These are phyloP conservation scores for Apiospora pterosperma DNA, from an alignment of 2,329 filamentous ascomycete genomes.

Conservation along the genomic window DNA sequence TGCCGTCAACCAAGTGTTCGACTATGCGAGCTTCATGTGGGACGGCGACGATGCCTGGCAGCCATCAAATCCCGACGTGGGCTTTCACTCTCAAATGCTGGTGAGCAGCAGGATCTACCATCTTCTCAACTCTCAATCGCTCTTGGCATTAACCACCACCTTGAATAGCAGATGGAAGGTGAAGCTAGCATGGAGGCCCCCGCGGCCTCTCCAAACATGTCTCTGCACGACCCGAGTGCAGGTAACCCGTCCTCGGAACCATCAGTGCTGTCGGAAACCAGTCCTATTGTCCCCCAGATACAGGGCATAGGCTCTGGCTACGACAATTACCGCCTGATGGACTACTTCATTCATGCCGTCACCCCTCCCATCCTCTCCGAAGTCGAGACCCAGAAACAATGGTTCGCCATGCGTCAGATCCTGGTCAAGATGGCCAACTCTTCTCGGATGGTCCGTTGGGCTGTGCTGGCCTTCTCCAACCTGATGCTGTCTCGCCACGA, in stretches of 20 bases:
- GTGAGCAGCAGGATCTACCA: too few relatives aligned
- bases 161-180: too few relatives aligned
- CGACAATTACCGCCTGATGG: conserved; percentile 37
- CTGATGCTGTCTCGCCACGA: conserved; percentile 36
- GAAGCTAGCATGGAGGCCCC: not conserved
- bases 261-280: not conserved
- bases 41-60: conserved; percentile 35
- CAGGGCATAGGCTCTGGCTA: conserved; percentile 17
- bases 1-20: conserved; percentile 39
- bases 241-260: conserved; percentile 7
- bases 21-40: conserved; percentile 48
- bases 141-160: too few relatives aligned
- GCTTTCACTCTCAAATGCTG: not conserved
- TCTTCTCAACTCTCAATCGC: too few relatives aligned
- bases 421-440: conserved; percentile 44
- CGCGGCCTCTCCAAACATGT: not conserved
- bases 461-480: conserved; percentile 50
- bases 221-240: not conserved
- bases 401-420: conserved; percentile 45
- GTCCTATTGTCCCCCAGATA: not conserved
- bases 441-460: conserved; percentile 43
- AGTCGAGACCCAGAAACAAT: conserved; percentile 50
- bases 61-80: conserved; percentile 2
- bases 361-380: conserved; percentile 51
- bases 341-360: conserved; percentile 45